Evolutionary conservation across 257 asterid species (phyloP).

Genomic region (Thymus mandschuricus): DNA sequence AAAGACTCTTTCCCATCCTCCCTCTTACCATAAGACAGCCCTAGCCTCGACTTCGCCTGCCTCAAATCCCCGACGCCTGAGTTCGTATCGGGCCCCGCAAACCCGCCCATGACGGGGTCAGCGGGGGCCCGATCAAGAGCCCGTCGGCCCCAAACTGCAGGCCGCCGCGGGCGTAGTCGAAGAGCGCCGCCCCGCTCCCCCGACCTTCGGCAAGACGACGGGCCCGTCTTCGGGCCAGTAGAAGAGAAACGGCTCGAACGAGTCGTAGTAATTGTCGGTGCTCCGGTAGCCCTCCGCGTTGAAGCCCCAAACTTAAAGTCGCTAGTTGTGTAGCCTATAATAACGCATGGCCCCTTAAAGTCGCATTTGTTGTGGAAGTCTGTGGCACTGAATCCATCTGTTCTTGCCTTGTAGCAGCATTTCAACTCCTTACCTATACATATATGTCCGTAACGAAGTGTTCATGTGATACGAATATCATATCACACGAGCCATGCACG

Average conservation of each 20-base stretch:
- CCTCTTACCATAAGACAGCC: constrained; percentile 82
- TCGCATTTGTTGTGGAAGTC: constrained; percentile 75
- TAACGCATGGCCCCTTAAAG: constrained; percentile 92
- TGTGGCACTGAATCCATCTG: constrained; percentile 85
- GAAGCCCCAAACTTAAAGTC: constrained; percentile 84
- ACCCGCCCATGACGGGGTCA: constrained; percentile 93
- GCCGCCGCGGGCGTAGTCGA: constrained; percentile 92
- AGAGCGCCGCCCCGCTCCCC: constrained; percentile 97
- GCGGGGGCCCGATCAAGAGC: constrained; percentile 81
- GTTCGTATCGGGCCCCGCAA: constrained; percentile 87
- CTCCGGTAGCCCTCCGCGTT: constrained; percentile 92
- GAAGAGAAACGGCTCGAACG: constrained; percentile 84
- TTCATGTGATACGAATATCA: no score
- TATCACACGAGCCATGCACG: no score
- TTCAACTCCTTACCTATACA: constrained; percentile 64
- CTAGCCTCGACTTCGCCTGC: constrained; percentile 85
- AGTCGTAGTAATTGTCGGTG: constrained; percentile 83
- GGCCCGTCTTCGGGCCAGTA: constrained; percentile 58
- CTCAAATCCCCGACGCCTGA: constrained; percentile 81
- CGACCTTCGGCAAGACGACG: constrained; percentile 68
- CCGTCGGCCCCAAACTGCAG: constrained; percentile 97
- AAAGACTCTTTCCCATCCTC: constrained; percentile 80
- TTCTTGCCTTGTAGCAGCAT: constrained; percentile 84
- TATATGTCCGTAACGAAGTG: no score
- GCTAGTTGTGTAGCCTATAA: constrained; percentile 68